A percentile compares a stretch with the other conserved stretches of the same genome.
Evolutionary conservation across 2,329 filamentous ascomycete species (phyloP).

Genomic region (Fonsecaea erecta): DNA sequence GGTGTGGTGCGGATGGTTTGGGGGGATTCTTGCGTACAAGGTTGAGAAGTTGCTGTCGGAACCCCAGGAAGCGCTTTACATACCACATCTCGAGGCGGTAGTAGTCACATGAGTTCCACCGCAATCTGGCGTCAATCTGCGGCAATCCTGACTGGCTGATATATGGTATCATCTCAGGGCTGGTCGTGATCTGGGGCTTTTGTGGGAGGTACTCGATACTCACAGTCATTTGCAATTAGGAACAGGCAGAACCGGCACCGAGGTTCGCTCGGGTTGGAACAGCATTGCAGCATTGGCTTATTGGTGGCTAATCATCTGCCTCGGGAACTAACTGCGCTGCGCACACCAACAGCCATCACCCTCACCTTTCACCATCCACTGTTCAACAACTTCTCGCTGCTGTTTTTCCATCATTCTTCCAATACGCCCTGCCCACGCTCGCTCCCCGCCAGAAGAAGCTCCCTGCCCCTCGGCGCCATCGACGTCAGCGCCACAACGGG

Average conservation of each 20-base stretch:
- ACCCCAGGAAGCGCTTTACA: not conserved
- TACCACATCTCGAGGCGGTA: conserved; percentile 37
- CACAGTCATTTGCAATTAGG: not conserved
- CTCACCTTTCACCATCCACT: not conserved
- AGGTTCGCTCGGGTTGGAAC: not conserved
- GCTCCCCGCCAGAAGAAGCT: conserved; percentile 8
- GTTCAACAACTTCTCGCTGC: not conserved
- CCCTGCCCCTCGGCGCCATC: not conserved
- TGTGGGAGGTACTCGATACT: not conserved
- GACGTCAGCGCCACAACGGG: not conserved
- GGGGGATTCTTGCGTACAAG: not conserved
- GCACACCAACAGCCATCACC: conserved; percentile 2
- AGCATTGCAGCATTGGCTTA: not conserved
- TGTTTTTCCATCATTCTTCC: conserved; percentile 1
- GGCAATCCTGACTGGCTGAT: not conserved
- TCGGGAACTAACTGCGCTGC: not conserved
- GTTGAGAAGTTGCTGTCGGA: not conserved
- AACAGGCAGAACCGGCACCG: not conserved
- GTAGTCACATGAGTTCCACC: conserved; percentile 16
- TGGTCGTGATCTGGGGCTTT: not conserved
- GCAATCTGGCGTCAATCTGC: conserved; percentile 13
- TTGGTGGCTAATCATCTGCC: not conserved
- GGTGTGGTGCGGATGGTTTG: no score
- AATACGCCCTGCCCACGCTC: conserved; percentile 11
- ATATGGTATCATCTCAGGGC: not conserved